Base-by-base conservation (phyloP, 352 stramenopile species). In the Plasmopara muralis region DNA sequence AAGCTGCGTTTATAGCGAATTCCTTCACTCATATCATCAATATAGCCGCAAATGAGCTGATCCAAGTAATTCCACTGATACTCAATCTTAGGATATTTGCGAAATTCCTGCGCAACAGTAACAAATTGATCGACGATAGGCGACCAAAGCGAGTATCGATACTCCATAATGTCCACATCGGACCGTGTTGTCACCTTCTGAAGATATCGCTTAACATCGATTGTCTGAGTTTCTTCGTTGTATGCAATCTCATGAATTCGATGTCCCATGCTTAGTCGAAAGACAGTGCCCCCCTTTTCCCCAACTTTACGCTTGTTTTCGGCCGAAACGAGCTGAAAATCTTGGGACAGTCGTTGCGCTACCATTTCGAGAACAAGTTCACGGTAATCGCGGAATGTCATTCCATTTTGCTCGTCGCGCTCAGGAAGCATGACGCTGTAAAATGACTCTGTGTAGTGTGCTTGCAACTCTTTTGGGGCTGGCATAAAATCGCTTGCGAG, bases 401-500 rank as follows among this genome's bases (percentile, higher is more conserved):
- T 62, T 29, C 70, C 72, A 18, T 73, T 87, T 39, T 76, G 67
- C 18, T 91, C 83, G 38, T 87, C 72, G 5, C 72, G 69, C 38
- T 86, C 73, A 10, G 77, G 83, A 8, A 93, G 66, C 57, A 76
- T 91, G 38, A 94, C 71, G 33, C 68, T 89, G 61, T 95, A 94
- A 46, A 92, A 89, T n/a, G 74, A 88, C 50, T 93, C 68, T 0
- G 70, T 88, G 55, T 93, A 95, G 57, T 89, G 78, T 10, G 72
- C 70, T 60, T 89, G 66, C 14, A 94, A 63, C 57, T 95, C 84
- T 47, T 89, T 85, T 5, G 70, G 50, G 0, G 70, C 68, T 4
- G 89, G 89, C 28, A 95, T 77, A 53, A 87, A 97, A 56, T 97
- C 89, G 25, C 84, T 97, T 9, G 88, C 93, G 10, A 97, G 72